A percentile compares a stretch with the other conserved stretches of the same genome.
phyloP scores from a whole-genome alignment of 2,329 filamentous ascomycete species.

The Pseudophaeomoniella oleicola region DNA sequence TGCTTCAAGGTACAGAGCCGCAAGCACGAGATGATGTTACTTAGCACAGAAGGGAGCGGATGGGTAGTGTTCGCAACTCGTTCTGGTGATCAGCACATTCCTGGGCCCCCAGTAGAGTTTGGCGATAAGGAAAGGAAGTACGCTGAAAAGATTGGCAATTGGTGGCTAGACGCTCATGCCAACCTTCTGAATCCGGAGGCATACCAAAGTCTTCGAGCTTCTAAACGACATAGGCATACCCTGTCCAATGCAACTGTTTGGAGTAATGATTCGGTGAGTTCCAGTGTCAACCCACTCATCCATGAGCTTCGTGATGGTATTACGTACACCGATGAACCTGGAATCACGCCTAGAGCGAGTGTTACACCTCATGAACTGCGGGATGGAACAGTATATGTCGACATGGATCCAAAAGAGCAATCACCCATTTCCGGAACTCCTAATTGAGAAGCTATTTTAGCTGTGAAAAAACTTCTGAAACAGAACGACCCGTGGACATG shows the following conservation, averaged over 20 bases:
- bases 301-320: constrained; percentile 1
- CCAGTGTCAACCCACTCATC: constrained; percentile 1
- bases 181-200: not conserved
- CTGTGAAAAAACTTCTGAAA: no score
- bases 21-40: constrained; percentile 23
- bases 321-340: not conserved
- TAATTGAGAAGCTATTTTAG: no score
- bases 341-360: no score
- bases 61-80: constrained; percentile 28
- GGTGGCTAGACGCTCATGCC: constrained; percentile 20
- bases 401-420: no score
- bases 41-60: constrained; percentile 26
- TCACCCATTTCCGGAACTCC: no score
- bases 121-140: constrained; percentile 20
- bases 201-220: not conserved
- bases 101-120: constrained; percentile 25
- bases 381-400: constrained; percentile 12
- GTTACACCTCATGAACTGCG: constrained; percentile 9
- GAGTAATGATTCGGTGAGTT: not conserved
- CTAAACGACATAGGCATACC: not conserved
- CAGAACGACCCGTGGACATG: no score
- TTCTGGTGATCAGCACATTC: constrained; percentile 9
- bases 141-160: constrained; percentile 20
- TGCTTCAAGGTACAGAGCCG: constrained; percentile 29
- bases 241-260: not conserved